Base-by-base conservation (phyloP, 108 stramenopile species). In the Skeletonema tropicum region DNA sequence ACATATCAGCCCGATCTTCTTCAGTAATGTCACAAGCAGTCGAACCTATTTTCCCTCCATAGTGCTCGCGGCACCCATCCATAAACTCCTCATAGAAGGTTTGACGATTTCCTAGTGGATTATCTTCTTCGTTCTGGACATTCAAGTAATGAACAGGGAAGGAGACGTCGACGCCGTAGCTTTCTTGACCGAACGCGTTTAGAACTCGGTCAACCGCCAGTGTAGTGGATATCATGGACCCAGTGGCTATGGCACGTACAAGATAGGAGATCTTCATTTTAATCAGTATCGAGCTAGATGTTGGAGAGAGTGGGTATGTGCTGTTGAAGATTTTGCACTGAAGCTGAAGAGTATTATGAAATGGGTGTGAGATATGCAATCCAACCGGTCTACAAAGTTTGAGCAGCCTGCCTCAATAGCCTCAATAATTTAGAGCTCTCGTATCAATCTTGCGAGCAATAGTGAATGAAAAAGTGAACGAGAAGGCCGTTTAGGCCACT, bases 141-240 rank as follows among this genome's bases (percentile, higher is more conserved):
- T 58, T 59, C 17, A 52, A 17, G 71, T 84, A 57, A 61, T 94
- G 94, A 8, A 95, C 86, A 5, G 94, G 90, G 74, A 92, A 95
- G 13, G 92, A 92, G 32, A 88, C 88, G 55, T 95, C 92, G 5
- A 89, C 83, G 8, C 94, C 94, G 69, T 93, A 93, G 9, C 75
- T 76, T 9, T 66, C 66, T 55, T 83, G 45, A 13, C 82, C 82
- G 46, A 83, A 72, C 6, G 77, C 76, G 26, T 82, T 77, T 11
- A 77, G 57, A 6, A 68, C 67, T 74, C 70, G 84, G 8, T 11
- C 21, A 41, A 66, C 49, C 45, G 70, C 31, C 29, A 30, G 35
- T n/a, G 71, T 21, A 36, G 41, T 35, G 60, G 69, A 21, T 42
- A 80, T 26, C 52, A 48, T 23, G 1, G 63, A 57, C 17, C 46